Percentiles rank a stretch among this genome's conserved stretches.
Conservation (phyloP, 2,329 filamentous ascomycete species). For the Colletotrichum lindemuthianum region DNA sequence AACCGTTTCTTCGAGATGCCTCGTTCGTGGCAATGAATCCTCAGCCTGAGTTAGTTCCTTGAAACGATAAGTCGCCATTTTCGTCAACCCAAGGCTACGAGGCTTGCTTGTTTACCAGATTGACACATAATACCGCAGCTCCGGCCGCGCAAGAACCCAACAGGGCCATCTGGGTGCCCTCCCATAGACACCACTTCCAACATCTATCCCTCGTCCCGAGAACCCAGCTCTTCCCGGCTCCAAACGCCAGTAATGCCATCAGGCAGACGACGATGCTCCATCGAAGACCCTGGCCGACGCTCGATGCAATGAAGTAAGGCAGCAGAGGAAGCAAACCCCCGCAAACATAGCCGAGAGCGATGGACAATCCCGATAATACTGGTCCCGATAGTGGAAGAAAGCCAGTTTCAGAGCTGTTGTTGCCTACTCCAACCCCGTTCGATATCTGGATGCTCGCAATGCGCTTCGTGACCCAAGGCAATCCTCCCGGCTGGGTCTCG, state of each 20-base stretch:
- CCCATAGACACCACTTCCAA: constrained; percentile 26
- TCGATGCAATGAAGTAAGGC: constrained; percentile 63
- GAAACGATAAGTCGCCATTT: too few species aligned
- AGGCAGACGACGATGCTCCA: constrained; percentile 66
- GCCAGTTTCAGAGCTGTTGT: background rate
- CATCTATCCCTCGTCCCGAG: constrained; percentile 38
- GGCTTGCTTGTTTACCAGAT: background rate
- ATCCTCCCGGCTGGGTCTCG: constrained; percentile 41
- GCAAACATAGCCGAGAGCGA: constrained; percentile 69
- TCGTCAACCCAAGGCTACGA: background rate
- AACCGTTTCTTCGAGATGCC: too few species aligned
- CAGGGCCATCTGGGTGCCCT: constrained; percentile 18
- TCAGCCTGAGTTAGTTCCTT: too few species aligned
- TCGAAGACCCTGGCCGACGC: constrained; percentile 54
- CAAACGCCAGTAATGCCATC: constrained; percentile 64
- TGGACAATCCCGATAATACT: constrained; percentile 64
- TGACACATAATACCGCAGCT: constrained; percentile 17
- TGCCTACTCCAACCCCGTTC: background rate
- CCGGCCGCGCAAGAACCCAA: constrained; percentile 16
- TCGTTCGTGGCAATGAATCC: too few species aligned
- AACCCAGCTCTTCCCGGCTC: constrained; percentile 62
- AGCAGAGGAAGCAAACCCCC: constrained; percentile 65
- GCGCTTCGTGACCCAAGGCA: background rate
- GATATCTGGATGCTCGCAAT: too few species aligned
- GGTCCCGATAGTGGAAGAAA: constrained; percentile 45